Percentiles rank a stretch among this genome's conserved stretches.
Evolutionary conservation across 257 asterid genomes (phyloP).

Genomic region (Solanum sejunctum): DNA sequence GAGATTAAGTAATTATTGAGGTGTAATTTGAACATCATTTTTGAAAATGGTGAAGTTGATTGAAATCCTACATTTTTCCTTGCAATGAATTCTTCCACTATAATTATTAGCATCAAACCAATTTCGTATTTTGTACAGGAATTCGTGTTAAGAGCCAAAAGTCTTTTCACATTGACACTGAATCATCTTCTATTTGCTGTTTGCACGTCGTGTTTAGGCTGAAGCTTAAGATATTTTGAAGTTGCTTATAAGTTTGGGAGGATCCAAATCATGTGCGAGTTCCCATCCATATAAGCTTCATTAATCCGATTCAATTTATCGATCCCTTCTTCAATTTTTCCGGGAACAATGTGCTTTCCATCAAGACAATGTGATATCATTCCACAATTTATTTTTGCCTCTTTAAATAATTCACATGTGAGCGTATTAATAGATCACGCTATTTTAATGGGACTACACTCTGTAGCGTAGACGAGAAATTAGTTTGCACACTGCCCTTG

Average conservation of each 20-base stretch:
- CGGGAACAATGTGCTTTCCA: conserved; percentile 29
- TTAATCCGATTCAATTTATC: conserved; percentile 71
- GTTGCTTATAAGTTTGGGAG: neutral
- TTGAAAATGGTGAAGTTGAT: no score
- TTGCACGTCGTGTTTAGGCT: conserved; percentile 37
- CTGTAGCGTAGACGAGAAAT: neutral
- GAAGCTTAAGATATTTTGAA: neutral
- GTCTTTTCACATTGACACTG: neutral
- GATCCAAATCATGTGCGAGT: neutral
- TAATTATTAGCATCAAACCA: no score
- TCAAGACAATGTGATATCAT: conserved; percentile 75
- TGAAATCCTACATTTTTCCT: no score
- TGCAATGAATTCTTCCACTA: no score
- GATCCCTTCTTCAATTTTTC: conserved; percentile 84
- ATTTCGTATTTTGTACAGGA: no score
- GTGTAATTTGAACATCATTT: no score
- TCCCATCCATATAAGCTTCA: conserved; percentile 72
- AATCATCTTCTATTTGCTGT: conserved; percentile 33
- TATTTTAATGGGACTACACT: neutral
- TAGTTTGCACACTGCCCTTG: neutral
- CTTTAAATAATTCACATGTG: neutral
- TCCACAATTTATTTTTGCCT: neutral
- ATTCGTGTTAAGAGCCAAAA: no score
- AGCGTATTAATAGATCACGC: neutral
- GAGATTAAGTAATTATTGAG: no score